Base-by-base conservation (phyloP, 768 basidiomycete species). In the Hygrocybe coccinea region DNA sequence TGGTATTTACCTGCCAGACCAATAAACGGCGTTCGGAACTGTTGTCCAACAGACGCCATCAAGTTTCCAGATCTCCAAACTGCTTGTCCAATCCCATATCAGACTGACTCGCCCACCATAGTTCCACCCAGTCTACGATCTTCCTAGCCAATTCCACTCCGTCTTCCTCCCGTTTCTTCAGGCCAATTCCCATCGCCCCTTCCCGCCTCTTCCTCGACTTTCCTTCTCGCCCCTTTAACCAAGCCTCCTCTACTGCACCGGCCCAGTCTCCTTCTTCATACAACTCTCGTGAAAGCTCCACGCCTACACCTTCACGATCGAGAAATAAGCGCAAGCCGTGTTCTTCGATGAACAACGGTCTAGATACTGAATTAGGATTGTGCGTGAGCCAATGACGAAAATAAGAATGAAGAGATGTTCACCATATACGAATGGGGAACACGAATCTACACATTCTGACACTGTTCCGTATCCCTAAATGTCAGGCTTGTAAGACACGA, bases 191-290 rank as follows among this genome's bases (percentile, higher is more conserved):
- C 29, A 59, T 54, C 29, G 45, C 65, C 33, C 74, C 77, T n/a
- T 72, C 71, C 24, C 55, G 51, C 36, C 84, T 69, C 69, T 82
- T 82, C 58, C 59, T 59, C 51, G 71, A 69, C 68, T 87, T 85
- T 59, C 66, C 64, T 17, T 63, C 69, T 55, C 65, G 64, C 2
- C 87, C 87, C 48, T 66, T 71, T 25, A 54, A 60, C 71, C 76
- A 84, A n/a, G 89, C 89, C 54, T 82, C 73, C 55, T 76, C 68
- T 12, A 89, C 76, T 6, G 76, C 75, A 9, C 61, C 56, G 1
- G 86, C 83, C 88, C 88, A 90, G 52, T 86, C 80, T 8, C 88
- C 88, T n/a, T 70, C 74, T 65, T 89, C 88, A 61, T 89, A 89
- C 9, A 76, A 72, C 24, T 77, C 71, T 17, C 87, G 79, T 14